Conservation (phyloP, 1,139 yeast species). For the Groenewaldozyma auringiensis region DNA sequence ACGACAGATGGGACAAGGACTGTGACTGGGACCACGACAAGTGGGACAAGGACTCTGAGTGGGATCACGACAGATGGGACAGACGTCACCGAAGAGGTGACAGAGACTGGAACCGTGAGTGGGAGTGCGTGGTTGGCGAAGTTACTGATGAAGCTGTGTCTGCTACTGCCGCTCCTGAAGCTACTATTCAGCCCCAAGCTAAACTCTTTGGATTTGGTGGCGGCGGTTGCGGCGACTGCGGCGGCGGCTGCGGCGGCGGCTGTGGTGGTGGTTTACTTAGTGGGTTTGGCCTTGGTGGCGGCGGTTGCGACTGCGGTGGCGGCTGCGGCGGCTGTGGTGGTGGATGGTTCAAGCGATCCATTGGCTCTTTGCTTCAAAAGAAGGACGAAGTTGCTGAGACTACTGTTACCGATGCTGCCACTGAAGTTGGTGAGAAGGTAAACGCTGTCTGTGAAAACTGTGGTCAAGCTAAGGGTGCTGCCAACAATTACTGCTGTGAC, state of each 20-base stretch:
- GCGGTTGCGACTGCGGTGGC: constrained; percentile 4
- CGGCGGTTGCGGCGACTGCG: constrained; percentile 3
- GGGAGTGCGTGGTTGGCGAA: neutral
- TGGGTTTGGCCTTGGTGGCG: neutral
- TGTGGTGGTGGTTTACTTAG: neutral
- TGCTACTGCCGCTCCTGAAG: neutral
- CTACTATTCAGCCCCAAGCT: neutral
- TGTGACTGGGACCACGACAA: neutral
- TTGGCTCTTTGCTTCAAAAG: neutral
- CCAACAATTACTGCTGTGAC: constrained; percentile 2
- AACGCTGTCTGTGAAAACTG: constrained; percentile 3
- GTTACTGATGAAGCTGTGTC: constrained; percentile 2
- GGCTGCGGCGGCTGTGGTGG: constrained; percentile 8
- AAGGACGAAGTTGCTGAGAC: neutral
- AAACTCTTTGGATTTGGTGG: constrained; percentile 9
- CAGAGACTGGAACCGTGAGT: neutral
- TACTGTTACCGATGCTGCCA: neutral
- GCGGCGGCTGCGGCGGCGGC: constrained; percentile 2
- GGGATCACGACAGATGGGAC: constrained; percentile 1
- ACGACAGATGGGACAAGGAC: constrained; percentile 1
- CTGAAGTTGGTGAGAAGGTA: constrained; percentile 1
- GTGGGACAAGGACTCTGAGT: neutral
- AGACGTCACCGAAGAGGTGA: neutral
- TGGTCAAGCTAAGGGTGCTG: neutral
- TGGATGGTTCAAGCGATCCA: constrained; percentile 1